phyloP scores from a whole-genome alignment of 106 monocot species.

The Phalaenopsis equestris region DNA sequence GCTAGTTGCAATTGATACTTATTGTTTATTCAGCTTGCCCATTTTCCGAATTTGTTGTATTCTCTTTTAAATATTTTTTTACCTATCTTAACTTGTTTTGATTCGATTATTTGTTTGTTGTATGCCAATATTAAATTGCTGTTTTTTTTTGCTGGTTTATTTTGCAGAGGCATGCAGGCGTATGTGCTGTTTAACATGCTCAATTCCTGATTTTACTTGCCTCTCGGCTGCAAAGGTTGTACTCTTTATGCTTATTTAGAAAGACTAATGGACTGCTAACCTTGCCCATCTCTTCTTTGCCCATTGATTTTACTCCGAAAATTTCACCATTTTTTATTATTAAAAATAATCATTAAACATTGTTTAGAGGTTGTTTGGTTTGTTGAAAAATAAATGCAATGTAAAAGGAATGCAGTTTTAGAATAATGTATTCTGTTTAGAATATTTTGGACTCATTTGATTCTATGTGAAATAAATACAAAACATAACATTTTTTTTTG shows the following conservation, averaged over 20 bases:
- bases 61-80: background rate
- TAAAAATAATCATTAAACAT: background rate
- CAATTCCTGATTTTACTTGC: constrained; percentile 94
- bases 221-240: constrained; percentile 82
- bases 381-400: no score
- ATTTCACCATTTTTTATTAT: background rate
- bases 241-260: background rate
- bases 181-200: constrained; percentile 64
- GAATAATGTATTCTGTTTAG: no score
- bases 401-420: no score
- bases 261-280: background rate
- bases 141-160: background rate
- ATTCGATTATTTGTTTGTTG: background rate
- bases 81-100: background rate
- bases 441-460: no score
- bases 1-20: background rate
- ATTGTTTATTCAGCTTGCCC: background rate
- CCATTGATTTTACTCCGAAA: background rate
- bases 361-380: background rate
- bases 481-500: no score
- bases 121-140: background rate
- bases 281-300: background rate
- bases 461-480: no score
- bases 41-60: background rate
- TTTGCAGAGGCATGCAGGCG: constrained; percentile 73